These are phyloP conservation scores for Colletotrichum brevisporum DNA, from an alignment of 2,329 filamentous ascomycete genomes.

Conservation along the genomic window DNA sequence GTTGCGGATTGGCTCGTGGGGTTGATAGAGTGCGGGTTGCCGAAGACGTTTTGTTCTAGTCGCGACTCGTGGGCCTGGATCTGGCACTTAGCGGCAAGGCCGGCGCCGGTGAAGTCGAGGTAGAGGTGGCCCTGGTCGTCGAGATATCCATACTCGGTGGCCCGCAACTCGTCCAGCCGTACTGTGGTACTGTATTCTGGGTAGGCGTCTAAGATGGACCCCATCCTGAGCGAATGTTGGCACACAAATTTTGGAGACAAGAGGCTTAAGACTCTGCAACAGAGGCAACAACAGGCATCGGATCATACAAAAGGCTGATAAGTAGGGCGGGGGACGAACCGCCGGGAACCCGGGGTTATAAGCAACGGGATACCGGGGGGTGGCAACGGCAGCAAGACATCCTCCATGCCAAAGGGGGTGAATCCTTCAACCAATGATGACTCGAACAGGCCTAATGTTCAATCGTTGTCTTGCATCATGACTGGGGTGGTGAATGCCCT, in stretches of 20 bases:
- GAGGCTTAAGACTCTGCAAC: neutral
- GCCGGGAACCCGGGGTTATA: neutral
- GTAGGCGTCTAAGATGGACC: conserved; percentile 42
- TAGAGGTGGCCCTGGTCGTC: conserved; percentile 56
- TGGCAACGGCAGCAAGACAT: neutral
- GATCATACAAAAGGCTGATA: neutral
- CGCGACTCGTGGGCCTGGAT: conserved; percentile 49
- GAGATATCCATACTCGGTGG: conserved; percentile 53
- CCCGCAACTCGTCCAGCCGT: conserved; percentile 50
- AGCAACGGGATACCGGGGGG: neutral
- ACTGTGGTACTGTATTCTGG: conserved; percentile 53
- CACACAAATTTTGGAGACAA: too few species aligned
- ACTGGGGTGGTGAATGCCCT: neutral
- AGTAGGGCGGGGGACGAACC: neutral
- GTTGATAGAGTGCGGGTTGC: conserved; percentile 58
- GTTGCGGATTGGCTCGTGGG: conserved; percentile 54
- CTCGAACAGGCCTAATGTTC: neutral
- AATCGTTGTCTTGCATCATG: neutral
- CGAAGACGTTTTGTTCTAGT: conserved; percentile 48
- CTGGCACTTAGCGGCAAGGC: conserved; percentile 53
- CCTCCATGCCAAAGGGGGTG: neutral
- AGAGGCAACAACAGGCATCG: neutral
- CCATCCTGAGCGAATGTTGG: conserved; percentile 4
- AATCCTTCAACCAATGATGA: conserved; percentile 13
- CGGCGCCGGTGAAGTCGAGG: conserved; percentile 58